A percentile compares a stretch with the other conserved stretches of the same genome.
Evolutionary conservation across 78 protist genomes (phyloP).

Genomic region (Chrysochromulina parva): DNA sequence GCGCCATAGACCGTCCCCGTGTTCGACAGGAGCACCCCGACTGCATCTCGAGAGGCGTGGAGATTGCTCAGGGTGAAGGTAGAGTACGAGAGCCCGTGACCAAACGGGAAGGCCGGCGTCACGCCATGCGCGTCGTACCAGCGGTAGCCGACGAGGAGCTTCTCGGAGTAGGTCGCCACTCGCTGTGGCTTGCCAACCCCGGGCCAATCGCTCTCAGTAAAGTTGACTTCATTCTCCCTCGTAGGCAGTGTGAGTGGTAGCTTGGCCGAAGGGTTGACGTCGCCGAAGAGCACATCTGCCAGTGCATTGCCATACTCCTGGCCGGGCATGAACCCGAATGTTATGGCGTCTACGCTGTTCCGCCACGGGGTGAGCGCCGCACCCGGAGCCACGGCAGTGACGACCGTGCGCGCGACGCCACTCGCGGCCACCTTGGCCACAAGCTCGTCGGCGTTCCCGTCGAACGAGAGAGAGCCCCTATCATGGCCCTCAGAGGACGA

Average conservation of each 20-base stretch:
- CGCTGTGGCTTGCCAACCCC: slow-evolving; percentile 6
- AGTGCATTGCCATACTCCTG: slow-evolving; percentile 60
- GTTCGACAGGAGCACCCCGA: slow-evolving; percentile 20
- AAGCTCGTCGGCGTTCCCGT: slow-evolving; percentile 14
- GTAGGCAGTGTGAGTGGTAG: slow-evolving; percentile 64
- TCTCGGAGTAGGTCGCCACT: slow-evolving; percentile 38
- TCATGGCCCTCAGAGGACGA: slow-evolving; percentile 50
- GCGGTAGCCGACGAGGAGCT: slow-evolving; percentile 62
- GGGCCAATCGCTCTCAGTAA: background rate
- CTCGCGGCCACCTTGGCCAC: background rate
- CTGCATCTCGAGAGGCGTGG: background rate
- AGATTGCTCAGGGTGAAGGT: background rate
- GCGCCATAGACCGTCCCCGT: slow-evolving; percentile 23
- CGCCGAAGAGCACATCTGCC: slow-evolving; percentile 56
- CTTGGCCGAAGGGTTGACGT: slow-evolving; percentile 45
- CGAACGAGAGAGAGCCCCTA: slow-evolving; percentile 28
- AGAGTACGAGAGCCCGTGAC: slow-evolving; percentile 10
- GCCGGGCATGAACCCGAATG: slow-evolving; percentile 35
- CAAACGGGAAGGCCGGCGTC: slow-evolving; percentile 56
- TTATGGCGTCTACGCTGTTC: background rate
- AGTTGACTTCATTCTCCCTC: too few relatives aligned
- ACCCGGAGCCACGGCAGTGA: slow-evolving; percentile 31
- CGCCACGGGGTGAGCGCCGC: slow-evolving; percentile 51
- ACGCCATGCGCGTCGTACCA: slow-evolving; percentile 32
- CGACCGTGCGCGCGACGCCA: slow-evolving; percentile 29